These are phyloP conservation scores for Cyberlindnera maritima DNA, from an alignment of 805 yeast genomes.

Conservation along the genomic window DNA sequence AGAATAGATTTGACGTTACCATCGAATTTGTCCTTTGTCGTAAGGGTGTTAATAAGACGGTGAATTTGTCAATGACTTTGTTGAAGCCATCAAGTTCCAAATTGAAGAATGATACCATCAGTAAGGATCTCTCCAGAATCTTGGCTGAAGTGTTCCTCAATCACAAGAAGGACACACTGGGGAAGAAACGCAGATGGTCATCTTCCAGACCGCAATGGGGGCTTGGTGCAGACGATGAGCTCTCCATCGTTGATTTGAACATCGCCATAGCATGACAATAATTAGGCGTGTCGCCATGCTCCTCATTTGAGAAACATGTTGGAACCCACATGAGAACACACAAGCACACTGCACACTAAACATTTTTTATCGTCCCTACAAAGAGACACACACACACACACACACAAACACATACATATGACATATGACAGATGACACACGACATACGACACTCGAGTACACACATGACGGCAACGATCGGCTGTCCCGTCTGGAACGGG, in stretches of 20 bases:
- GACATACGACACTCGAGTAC: no score
- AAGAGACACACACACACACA: no score
- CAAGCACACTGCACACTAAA: no score
- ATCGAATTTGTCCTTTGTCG: slow-evolving; percentile 6
- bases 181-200: slow-evolving; percentile 11
- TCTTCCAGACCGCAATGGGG: slow-evolving; percentile 24
- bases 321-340: no score
- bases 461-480: no score
- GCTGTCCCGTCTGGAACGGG: no score
- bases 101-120: slow-evolving; percentile 7
- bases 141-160: slow-evolving; percentile 14
- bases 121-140: slow-evolving; percentile 12
- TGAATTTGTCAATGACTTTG: slow-evolving; percentile 8
- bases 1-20: slow-evolving; percentile 11
- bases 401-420: no score
- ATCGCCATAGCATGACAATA: slow-evolving; percentile 8
- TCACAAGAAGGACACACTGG: slow-evolving; percentile 1
- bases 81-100: slow-evolving; percentile 17
- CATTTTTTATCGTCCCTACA: no score
- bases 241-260: slow-evolving; percentile 15
- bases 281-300: no score
- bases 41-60: not conserved
- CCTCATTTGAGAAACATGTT: no score
- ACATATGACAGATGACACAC: no score
- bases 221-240: slow-evolving; percentile 21